Conservation (phyloP, 768 basidiomycete species). For the Tephrocybe sp. region DNA sequence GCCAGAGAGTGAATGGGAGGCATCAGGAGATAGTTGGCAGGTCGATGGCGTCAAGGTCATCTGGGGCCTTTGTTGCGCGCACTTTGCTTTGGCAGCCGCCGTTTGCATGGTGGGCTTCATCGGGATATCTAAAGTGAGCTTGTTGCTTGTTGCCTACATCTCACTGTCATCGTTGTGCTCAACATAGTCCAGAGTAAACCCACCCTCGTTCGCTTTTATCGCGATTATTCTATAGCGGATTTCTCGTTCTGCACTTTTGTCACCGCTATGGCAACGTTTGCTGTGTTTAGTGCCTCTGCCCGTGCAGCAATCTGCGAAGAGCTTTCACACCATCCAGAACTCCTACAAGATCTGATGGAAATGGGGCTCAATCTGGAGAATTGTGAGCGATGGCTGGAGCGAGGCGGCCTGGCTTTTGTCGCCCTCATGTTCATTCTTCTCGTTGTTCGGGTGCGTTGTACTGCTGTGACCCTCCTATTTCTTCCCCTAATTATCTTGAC, state of each 20-base stretch:
- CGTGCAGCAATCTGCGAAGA: constrained; percentile 72
- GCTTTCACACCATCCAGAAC: constrained; percentile 71
- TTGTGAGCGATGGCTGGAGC: constrained; percentile 78
- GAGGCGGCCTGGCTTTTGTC: constrained; percentile 58
- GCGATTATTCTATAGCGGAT: constrained; percentile 80
- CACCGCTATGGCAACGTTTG: constrained; percentile 55
- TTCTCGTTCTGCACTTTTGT: constrained; percentile 68
- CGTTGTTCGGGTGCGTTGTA: constrained; percentile 59
- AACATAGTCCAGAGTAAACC: constrained; percentile 49
- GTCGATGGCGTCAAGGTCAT: constrained; percentile 49
- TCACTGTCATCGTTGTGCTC: not conserved
- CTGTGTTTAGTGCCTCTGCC: constrained; percentile 53
- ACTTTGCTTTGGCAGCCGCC: constrained; percentile 64
- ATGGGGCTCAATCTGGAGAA: constrained; percentile 77
- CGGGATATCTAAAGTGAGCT: constrained; percentile 67
- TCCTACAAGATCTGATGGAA: constrained; percentile 68
- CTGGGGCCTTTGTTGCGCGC: constrained; percentile 63
- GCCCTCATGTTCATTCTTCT: constrained; percentile 61
- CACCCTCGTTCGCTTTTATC: constrained; percentile 73
- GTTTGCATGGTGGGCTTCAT: constrained; percentile 66
- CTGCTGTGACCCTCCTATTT: constrained; percentile 6
- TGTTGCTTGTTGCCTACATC: constrained; percentile 2
- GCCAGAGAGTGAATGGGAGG: constrained; percentile 48
- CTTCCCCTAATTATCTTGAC: constrained; percentile 2
- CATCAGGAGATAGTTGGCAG: constrained; percentile 36